Percentiles rank a stretch among this genome's conserved stretches.
Conservation (phyloP, 1,284 basidiomycete species). For the Trametes versicolor region DNA sequence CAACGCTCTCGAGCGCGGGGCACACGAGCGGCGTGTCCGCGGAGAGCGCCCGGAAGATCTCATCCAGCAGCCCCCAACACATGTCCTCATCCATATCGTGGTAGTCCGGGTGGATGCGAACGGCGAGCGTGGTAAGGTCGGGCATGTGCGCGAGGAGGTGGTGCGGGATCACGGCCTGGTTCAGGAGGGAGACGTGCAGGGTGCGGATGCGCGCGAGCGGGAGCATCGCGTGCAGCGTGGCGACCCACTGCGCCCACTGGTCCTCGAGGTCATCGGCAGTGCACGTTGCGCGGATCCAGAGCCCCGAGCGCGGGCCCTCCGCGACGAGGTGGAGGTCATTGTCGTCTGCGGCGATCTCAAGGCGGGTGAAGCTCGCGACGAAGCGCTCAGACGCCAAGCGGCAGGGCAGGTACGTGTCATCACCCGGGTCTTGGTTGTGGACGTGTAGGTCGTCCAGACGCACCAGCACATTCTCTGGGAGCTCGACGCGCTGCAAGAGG, state of each 20-base stretch:
- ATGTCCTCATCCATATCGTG: neutral
- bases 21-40: neutral
- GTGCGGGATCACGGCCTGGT: neutral
- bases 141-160: neutral
- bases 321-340: slow-evolving; percentile 3
- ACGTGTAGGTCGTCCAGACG: neutral
- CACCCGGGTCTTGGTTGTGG: neutral
- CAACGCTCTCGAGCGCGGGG: neutral
- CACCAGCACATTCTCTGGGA: slow-evolving; percentile 3
- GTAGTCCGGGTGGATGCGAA: neutral
- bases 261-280: neutral
- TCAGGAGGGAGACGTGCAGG: neutral
- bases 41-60: neutral
- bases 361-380: slow-evolving; percentile 2
- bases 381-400: neutral
- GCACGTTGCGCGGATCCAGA: slow-evolving; percentile 2
- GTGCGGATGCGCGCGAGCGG: neutral
- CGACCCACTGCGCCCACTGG: neutral
- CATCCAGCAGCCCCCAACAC: neutral
- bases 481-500: neutral
- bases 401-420: neutral
- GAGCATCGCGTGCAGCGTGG: neutral
- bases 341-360: neutral
- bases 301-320: neutral
- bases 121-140: neutral